Percentiles rank a stretch among this genome's conserved stretches.
Conservation (phyloP, 768 basidiomycete genomes). For the Rhizopogon vulgaris region DNA sequence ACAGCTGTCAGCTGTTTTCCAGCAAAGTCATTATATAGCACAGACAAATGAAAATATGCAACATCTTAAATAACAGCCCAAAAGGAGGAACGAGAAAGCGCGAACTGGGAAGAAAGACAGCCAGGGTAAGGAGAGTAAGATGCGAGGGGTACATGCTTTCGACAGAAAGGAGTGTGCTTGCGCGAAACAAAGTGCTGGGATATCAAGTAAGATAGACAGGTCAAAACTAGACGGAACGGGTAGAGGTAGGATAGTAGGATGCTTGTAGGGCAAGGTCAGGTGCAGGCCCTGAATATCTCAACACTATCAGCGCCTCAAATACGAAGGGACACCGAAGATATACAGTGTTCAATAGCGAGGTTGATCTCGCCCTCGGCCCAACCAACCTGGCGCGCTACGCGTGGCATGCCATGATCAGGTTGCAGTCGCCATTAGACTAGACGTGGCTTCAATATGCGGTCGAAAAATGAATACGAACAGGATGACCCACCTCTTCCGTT, state of each 20-base stretch:
- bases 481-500: conserved; percentile 79
- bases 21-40: conserved; percentile 36
- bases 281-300: conserved; percentile 19
- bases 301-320: background rate
- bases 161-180: conserved; percentile 19
- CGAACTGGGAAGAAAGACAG: conserved; percentile 8
- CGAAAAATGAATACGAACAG: background rate
- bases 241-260: conserved; percentile 12
- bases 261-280: conserved; percentile 21
- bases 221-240: conserved; percentile 20
- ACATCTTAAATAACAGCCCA: conserved; percentile 28
- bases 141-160: conserved; percentile 29
- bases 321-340: background rate
- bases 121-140: conserved; percentile 17
- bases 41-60: conserved; percentile 30
- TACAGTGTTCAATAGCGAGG: background rate
- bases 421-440: conserved; percentile 28
- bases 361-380: conserved; percentile 1
- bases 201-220: conserved; percentile 25
- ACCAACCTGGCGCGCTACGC: background rate
- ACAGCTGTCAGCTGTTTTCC: conserved; percentile 6
- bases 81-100: conserved; percentile 12
- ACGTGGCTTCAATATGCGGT: conserved; percentile 2
- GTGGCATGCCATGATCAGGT: conserved; percentile 13
- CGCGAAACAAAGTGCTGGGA: conserved; percentile 13